Base-by-base conservation (phyloP, 2,329 filamentous ascomycete species). In the Fusarium cicatricum region DNA sequence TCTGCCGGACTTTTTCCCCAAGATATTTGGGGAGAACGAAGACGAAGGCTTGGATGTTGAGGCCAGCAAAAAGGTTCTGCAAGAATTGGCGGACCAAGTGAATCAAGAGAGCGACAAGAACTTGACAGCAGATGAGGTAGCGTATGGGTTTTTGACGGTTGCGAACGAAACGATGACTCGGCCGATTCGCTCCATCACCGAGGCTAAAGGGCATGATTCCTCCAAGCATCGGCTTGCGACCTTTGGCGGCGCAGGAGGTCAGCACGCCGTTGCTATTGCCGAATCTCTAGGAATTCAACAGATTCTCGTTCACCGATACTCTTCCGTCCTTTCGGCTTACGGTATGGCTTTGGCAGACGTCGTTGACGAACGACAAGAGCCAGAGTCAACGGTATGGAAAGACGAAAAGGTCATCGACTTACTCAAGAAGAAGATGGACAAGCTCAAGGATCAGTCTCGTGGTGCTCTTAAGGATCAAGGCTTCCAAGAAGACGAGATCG, bases 261-360 rank as follows among this genome's bases (percentile, higher is more conserved):
- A 97, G 71, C 92, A 97, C 69, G 92, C 92, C 2, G 90, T 95
- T n/a, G 91, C 91, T 1, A 96, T 97, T 64, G 92, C 91, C 1
- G 87, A 92, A 68, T 90, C 90, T 3, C 79, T 97, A 1, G 92
- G 92, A 0, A 92, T 97, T 62, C 85, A 84, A 19, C 92, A 96
- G 71, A 95, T 96, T 29, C 80, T 97, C 10, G 82, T 97, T 3
- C 92, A 96, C 72, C 81, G 90, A 46, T 96, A 96, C 72, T 96
- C 92, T 0, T 96, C 91, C 0, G 90, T 97, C 1, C 80, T 97
- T 1, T 96, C 92, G 1, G 92, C 92, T 0, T 96, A 96, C 64
- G 92, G 92, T 9, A 96, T 97, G 90, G 92, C 92, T 0, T 78
- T 97, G 5, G 93, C 93, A 11, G 93, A 97, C 69, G 92, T 97